Conservation (phyloP, 495 filamentous ascomycete species). For the Niebla homalea region DNA sequence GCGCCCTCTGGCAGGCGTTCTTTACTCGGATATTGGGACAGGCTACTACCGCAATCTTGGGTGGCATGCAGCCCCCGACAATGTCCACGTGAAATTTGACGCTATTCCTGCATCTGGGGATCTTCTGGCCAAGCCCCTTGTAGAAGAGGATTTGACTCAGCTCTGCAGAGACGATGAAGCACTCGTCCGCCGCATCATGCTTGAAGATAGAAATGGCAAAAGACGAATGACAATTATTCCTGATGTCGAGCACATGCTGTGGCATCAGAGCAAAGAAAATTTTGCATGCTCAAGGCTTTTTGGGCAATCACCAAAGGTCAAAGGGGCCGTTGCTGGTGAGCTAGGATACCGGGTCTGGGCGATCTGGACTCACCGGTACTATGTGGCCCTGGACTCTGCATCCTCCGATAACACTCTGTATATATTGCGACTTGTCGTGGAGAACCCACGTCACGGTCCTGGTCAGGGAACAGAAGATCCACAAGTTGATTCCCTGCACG, state of each 20-base stretch:
- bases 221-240: conserved; percentile 5
- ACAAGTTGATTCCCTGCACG: conserved; percentile 2
- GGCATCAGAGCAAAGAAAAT: conserved; percentile 7
- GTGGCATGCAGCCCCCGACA: conserved; percentile 4
- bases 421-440: conserved; percentile 9
- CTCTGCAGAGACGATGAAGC: conserved; percentile 9
- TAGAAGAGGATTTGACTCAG: not conserved
- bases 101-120: not conserved
- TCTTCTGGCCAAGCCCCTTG: not conserved
- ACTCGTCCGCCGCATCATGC: conserved; percentile 1
- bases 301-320: not conserved
- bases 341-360: conserved; percentile 3
- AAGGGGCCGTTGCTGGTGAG: conserved; percentile 5
- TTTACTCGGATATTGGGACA: conserved; percentile 14
- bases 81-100: conserved; percentile 2
- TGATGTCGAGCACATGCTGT: conserved; percentile 12
- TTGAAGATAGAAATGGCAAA: not conserved
- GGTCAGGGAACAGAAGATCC: not conserved
- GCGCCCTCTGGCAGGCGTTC: conserved; percentile 9
- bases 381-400: not conserved
- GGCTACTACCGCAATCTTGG: conserved; percentile 7
- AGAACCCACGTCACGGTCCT: not conserved
- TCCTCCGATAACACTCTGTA: conserved; percentile 6
- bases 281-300: conserved; percentile 7
- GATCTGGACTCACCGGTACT: conserved; percentile 11